These are phyloP conservation scores for Paratrypanosoma confusum DNA, from an alignment of 208 protist genomes.

Conservation along the genomic window DNA sequence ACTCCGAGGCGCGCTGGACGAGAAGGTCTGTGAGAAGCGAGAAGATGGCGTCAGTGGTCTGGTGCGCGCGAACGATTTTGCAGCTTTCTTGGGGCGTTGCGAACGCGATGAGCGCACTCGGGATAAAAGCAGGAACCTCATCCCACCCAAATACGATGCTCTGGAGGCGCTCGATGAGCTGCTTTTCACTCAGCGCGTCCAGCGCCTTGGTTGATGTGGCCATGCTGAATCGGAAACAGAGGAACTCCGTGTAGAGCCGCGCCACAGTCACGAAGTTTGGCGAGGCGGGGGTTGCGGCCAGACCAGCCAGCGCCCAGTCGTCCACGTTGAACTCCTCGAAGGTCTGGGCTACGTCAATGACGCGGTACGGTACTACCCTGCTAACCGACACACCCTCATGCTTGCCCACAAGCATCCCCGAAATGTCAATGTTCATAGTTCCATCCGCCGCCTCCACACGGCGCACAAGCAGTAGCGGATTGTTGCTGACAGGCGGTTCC, in stretches of 20 bases:
- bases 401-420: constrained; percentile 13
- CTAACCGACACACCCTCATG: constrained; percentile 31
- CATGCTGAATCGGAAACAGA: constrained; percentile 53
- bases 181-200: constrained; percentile 19
- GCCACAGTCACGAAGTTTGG: constrained; percentile 30
- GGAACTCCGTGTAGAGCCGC: constrained; percentile 49
- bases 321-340: constrained; percentile 30
- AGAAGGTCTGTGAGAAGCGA: constrained; percentile 56
- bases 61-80: constrained; percentile 44
- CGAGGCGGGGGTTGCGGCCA: constrained; percentile 12
- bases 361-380: constrained; percentile 19
- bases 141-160: constrained; percentile 43
- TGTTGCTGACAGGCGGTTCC: not conserved
- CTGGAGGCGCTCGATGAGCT: constrained; percentile 26
- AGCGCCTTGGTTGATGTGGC: constrained; percentile 38
- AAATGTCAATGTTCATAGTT: constrained; percentile 10
- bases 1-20: constrained; percentile 1
- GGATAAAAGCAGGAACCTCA: constrained; percentile 37
- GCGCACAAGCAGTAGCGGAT: not conserved
- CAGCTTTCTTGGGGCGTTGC: constrained; percentile 39
- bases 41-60: constrained; percentile 52
- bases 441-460: not conserved
- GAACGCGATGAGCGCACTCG: constrained; percentile 39
- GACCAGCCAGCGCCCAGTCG: constrained; percentile 24
- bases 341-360: constrained; percentile 14